Base-by-base conservation (phyloP, 2,329 filamentous ascomycete genomes). In the Penicillium sp. region DNA sequence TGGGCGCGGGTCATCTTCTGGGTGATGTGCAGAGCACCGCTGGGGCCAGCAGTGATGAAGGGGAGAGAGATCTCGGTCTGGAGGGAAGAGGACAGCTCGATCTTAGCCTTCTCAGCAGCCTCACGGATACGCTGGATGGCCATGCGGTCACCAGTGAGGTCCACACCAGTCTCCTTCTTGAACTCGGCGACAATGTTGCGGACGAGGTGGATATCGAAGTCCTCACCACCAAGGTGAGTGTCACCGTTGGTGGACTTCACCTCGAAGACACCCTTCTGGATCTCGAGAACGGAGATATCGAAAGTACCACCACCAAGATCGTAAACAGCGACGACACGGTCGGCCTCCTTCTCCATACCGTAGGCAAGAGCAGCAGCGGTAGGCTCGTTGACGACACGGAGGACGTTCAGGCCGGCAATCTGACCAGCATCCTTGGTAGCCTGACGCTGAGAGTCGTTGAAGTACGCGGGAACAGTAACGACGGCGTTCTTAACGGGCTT, bases 241-340 rank as follows among this genome's bases (percentile, higher is more conserved):
- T 97, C 92, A 84, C 92, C 92, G 75, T 95, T 95, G 79, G 92
- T 97, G 14, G 92, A 95, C 83, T 96, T 96, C 75, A 97, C 92
- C 80, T 96, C 92, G 73, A 97, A 97, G 49, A 97, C 91, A 74
- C 92, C 92, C 75, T 90, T 90, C 78, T 95, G 90, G 70, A 97
- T 96, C 77, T 95, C 90, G 13, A 97, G 86, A 56, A 96, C 86
- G 57, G 91, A 96, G 75, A 97, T 95, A 89, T 97, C 92, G 77
- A 97, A 97, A 64, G 91, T 97, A 83, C 91, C 91, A 83, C 91
- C 91, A 78, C 91, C 91, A 66, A 97, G 82, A 86, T 97, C 91
- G 80, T 95, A 97, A 72, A 97, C 91, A 64, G 91, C 90, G 66
- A 96, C 87, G 54, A 95, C 77, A 59, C 87, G 83, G 77, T 96